Percentiles rank a stretch among this genome's conserved stretches.
These are phyloP conservation scores for Plenodomus lindquistii DNA, from an alignment of 2,329 filamentous ascomycete genomes.

Conservation along the genomic window DNA sequence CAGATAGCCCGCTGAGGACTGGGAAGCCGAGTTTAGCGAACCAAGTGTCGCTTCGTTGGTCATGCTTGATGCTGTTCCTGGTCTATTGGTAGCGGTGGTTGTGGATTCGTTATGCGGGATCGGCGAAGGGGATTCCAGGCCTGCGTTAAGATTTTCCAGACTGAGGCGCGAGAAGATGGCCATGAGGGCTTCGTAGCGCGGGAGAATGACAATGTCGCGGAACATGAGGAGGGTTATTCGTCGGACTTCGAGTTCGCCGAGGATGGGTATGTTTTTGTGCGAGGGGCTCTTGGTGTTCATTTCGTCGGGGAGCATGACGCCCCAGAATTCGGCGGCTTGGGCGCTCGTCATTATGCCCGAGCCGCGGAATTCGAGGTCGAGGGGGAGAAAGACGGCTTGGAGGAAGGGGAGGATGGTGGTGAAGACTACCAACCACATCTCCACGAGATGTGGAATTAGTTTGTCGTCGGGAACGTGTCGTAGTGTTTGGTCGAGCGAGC, in stretches of 20 bases:
- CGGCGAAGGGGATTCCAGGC: slow-evolving; percentile 42
- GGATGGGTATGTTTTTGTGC: slow-evolving; percentile 48
- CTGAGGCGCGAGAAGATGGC: slow-evolving; percentile 87
- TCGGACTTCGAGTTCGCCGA: slow-evolving; percentile 76
- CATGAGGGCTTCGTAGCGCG: slow-evolving; percentile 86
- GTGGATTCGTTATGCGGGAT: slow-evolving; percentile 24
- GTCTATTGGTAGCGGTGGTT: slow-evolving; percentile 13
- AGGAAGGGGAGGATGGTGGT: slow-evolving; percentile 89
- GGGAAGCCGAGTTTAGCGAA: slow-evolving; percentile 69
- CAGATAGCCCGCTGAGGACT: slow-evolving; percentile 74
- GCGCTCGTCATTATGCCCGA: slow-evolving; percentile 77
- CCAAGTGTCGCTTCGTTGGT: slow-evolving; percentile 52
- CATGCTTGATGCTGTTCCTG: slow-evolving; percentile 36
- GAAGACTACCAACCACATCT: slow-evolving; percentile 93
- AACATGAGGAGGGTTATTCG: slow-evolving; percentile 85
- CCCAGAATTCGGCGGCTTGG: slow-evolving; percentile 90
- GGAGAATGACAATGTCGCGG: slow-evolving; percentile 84
- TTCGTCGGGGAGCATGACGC: slow-evolving; percentile 59
- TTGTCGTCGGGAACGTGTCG: slow-evolving; percentile 79
- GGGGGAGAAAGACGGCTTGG: slow-evolving; percentile 89
- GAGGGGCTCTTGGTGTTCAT: slow-evolving; percentile 53
- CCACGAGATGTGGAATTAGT: slow-evolving; percentile 86
- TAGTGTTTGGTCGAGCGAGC: slow-evolving; percentile 81
- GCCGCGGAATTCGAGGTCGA: slow-evolving; percentile 92
- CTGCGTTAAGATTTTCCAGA: slow-evolving; percentile 69